Base-by-base conservation (phyloP, 2,329 filamentous ascomycete genomes). In the Colletotrichum truncatum region DNA sequence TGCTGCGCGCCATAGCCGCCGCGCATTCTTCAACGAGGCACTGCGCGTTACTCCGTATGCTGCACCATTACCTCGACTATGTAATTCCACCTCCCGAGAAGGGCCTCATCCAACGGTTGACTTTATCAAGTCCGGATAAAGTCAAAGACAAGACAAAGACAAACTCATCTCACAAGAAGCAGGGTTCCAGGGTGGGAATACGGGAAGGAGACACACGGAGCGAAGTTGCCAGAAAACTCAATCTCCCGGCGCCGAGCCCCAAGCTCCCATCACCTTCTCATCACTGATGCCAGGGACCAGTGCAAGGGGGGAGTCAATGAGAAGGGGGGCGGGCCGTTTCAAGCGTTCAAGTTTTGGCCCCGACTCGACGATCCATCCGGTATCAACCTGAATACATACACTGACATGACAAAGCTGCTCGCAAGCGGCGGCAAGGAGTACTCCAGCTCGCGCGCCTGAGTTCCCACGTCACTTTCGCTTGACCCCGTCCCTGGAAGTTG, bases 11-110 rank as follows among this genome's bases (percentile, higher is more conserved):
- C 43, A 62, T 36, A 62, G 25, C 11, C 49, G 48, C 56, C 21
- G 62, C 14, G 62, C 57, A 65, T 55, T 65, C 62, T 65, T 65
- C 57, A 65, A 65, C 49, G 57, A 57, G 41, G 39, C 32, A 36
- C 43, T 28, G 41, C 55, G 38, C 56, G 26, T 34, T 36, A 10
- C 25, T 14, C 41, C 23, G 52, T 5, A 36, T 52, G 61, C 55
- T 52, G 48, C 54, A 53, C 14, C 41, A 41, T 14, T 21, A 8
- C 18, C 36, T 62, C 21, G 16, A 38, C 34, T 49, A 62, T 41
- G 56, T 32, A 62, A 62, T 51, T 28, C 43, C 34, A 14, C 25
- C 49, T 30, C 21, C n/a, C 26, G 26, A 25, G 9, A 41, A 49
- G 23, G 21, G 38, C 41, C 10, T 30, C 49, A 41, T 55, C 16